Evolutionary conservation across 768 basidiomycete species (phyloP), one percentile per base, ranked within the genome.

Genomic region (Crassisporium funariophilum): DNA sequence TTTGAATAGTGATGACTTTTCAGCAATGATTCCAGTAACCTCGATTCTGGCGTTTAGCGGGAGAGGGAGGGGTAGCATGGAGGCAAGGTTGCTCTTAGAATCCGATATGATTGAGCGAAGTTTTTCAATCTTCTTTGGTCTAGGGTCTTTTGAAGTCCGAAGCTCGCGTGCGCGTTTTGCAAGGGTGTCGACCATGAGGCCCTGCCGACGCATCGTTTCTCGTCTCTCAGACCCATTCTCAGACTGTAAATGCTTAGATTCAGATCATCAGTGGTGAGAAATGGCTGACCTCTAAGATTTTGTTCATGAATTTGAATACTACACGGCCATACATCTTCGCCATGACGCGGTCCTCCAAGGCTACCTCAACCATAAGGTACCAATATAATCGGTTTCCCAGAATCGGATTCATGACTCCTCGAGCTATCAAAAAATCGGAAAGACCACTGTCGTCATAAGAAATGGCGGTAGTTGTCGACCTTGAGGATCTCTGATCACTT

Each of bases 101-200:
- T 98, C 95, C 4, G 81, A 79, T 39, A 99, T 78, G 55, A 85
- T 80, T 0, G 86, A 75, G n/a, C 89, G 86, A 5, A 99, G 75
- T 59, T 94, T 95, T 55, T 98, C 95, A 54, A 98, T 98, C 74
- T 98, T 98, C 76, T 95, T 98, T 9, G 91, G 92, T 6, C 95
- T 81, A 3, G 90, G 82, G 59, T 98, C 95, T 61, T 98, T 98
- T 0, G 89, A 92, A 5, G 78, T 83, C 19, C 93, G 84, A 1
- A 98, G 75, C 49, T 98, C 93, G 52, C 83, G 83, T 0, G 97
- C 94, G 21, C 89, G 83, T 50, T 86, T 86, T 0, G 88, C 89
- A 2, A 99, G 75, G 1, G 84, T 86, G 36, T 91, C 88, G 16
- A 98, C 82, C 44, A 98, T 81, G 31, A 95, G 83, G 4, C 87